A percentile compares a stretch with the other conserved stretches of the same genome.
Evolutionary conservation across 192 early-diverging fungal species (phyloP).

Genomic region (Coemansia sp.): DNA sequence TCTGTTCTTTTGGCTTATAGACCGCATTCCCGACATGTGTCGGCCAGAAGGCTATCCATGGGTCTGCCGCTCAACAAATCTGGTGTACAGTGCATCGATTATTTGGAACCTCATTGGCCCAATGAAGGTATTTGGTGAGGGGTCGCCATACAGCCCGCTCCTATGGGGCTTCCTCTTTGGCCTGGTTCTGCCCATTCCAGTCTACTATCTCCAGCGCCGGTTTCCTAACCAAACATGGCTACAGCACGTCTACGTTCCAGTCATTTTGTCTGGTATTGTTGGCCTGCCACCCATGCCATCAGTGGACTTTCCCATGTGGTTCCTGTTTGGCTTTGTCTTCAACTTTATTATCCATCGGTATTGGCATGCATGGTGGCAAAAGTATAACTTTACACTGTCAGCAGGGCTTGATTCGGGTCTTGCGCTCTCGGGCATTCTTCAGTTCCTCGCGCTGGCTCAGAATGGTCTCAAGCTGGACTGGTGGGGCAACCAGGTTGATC

Average conservation of each 20-base stretch:
- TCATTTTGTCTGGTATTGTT: conserved; percentile 64
- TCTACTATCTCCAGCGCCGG: conserved; percentile 62
- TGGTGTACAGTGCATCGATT: conserved; percentile 70
- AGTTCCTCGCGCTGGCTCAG: conserved; percentile 51
- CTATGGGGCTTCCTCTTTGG: conserved; percentile 66
- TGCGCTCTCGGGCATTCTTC: conserved; percentile 52
- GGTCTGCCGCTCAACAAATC: conserved; percentile 60
- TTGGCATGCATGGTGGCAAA: conserved; percentile 66
- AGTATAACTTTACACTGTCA: conserved; percentile 57
- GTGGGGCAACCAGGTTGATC: conserved; percentile 56
- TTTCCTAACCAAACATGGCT: conserved; percentile 69
- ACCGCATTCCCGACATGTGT: conserved; percentile 59
- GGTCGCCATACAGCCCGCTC: conserved; percentile 57
- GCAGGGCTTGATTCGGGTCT: conserved; percentile 62
- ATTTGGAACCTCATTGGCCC: conserved; percentile 84
- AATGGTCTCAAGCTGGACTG: conserved; percentile 48
- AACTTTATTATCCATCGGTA: conserved; percentile 70
- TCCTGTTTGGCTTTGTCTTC: conserved; percentile 65
- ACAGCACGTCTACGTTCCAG: conserved; percentile 67
- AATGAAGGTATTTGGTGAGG: conserved; percentile 64
- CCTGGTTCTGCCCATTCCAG: conserved; percentile 67
- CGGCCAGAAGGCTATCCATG: conserved; percentile 62
- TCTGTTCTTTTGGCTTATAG: conserved; percentile 66
- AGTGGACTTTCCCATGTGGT: conserved; percentile 53
- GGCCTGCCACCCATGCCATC: conserved; percentile 64